Evolutionary conservation across 2,329 filamentous ascomycete species (phyloP).

Genomic region (Nemania abortiva): DNA sequence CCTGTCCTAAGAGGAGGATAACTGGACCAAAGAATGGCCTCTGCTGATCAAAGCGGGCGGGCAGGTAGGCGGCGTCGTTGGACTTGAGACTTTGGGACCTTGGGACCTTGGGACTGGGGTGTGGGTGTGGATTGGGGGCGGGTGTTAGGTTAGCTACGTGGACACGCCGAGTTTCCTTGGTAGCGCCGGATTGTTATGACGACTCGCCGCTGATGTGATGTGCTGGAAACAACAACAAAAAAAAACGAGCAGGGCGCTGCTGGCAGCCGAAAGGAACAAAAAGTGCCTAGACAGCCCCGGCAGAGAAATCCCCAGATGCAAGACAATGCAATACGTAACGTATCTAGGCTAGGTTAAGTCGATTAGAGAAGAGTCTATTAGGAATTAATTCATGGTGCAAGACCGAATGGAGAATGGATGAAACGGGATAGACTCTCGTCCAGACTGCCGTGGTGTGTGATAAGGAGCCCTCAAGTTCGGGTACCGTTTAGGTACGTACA

Average conservation of each 20-base stretch:
- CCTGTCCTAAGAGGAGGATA: background rate
- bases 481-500: background rate
- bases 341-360: conserved; percentile 27
- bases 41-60: conserved; percentile 22
- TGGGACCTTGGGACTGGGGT: background rate
- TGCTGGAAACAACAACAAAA: conserved; percentile 20
- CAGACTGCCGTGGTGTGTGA: conserved; percentile 3
- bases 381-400: conserved; percentile 44
- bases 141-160: conserved; percentile 40
- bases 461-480: background rate
- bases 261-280: conserved; percentile 37
- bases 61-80: conserved; percentile 16
- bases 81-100: background rate
- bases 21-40: conserved; percentile 15
- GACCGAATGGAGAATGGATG: conserved; percentile 24
- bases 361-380: conserved; percentile 36
- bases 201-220: conserved; percentile 21
- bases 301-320: conserved; percentile 26
- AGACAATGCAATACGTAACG: conserved; percentile 13
- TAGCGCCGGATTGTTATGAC: conserved; percentile 33
- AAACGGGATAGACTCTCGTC: conserved; percentile 17
- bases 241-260: conserved; percentile 39
- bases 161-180: conserved; percentile 37
- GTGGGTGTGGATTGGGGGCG: conserved; percentile 4
- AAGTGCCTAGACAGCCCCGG: conserved; percentile 26